phyloP scores from a whole-genome alignment of 306 rosid genomes.

The Mimosa pudica region DNA sequence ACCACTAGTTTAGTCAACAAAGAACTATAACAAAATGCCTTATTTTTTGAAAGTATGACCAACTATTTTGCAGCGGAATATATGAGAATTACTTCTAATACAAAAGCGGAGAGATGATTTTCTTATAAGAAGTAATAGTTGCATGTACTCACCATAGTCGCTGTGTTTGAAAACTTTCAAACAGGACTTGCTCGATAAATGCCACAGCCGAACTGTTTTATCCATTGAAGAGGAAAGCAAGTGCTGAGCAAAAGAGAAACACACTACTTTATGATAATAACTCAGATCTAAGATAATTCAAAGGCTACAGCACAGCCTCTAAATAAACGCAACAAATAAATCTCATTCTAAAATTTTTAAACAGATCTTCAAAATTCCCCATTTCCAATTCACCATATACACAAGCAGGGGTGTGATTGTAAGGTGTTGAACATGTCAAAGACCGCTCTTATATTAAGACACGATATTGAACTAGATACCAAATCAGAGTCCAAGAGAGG shows the following conservation, averaged over 20 bases:
- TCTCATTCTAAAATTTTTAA: conserved; percentile 13
- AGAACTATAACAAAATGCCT: conserved; percentile 15
- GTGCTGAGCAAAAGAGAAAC: conserved; percentile 55
- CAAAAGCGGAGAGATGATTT: conserved; percentile 26
- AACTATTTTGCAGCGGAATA: not conserved
- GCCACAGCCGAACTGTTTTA: conserved; percentile 99
- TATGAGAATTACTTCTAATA: conserved; percentile 23
- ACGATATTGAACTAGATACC: not conserved
- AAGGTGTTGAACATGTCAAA: conserved; percentile 12
- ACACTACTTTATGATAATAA: conserved; percentile 19
- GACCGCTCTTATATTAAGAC: not conserved
- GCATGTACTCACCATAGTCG: conserved; percentile 79
- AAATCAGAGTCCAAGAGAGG: not conserved
- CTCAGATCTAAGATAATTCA: conserved; percentile 24
- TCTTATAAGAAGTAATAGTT: conserved; percentile 24
- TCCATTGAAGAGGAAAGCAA: conserved; percentile 99
- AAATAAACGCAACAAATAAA: conserved; percentile 5
- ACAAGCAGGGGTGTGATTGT: not conserved
- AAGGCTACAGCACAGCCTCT: conserved; percentile 4
- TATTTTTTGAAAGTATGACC: not conserved
- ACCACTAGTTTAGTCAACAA: conserved; percentile 14
- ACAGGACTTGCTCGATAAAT: conserved; percentile 80
- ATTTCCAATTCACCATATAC: conserved; percentile 5
- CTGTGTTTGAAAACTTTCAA: conserved; percentile 86
- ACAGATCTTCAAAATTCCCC: conserved; percentile 12